These are phyloP conservation scores for Coniochaeta sp. DNA, from an alignment of 2,329 filamentous ascomycete genomes.

Conservation along the genomic window DNA sequence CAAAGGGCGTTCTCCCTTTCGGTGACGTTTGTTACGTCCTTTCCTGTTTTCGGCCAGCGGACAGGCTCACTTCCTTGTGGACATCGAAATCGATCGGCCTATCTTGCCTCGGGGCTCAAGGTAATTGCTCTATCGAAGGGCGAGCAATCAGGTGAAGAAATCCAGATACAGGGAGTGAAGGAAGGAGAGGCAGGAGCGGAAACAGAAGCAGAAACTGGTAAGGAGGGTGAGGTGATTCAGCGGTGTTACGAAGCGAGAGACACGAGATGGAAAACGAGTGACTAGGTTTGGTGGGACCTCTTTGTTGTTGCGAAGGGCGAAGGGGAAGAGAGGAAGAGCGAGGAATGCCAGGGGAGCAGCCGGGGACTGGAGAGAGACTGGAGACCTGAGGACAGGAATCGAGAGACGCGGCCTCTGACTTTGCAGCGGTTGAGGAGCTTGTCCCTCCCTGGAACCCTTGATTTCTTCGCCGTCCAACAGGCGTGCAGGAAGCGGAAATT, in stretches of 20 bases:
- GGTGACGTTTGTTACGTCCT: neutral
- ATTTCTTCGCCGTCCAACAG: neutral
- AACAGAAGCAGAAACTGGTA: neutral
- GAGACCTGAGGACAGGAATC: neutral
- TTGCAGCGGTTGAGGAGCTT: neutral
- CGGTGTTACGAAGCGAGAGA: neutral
- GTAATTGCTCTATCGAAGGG: neutral
- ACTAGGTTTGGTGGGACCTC: neutral
- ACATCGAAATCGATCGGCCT: neutral
- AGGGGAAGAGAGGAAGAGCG: neutral
- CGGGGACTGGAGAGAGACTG: neutral
- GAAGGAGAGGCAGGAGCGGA: neutral
- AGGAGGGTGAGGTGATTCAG: neutral
- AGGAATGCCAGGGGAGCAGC: neutral
- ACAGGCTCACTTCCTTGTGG: neutral
- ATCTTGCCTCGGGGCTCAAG: neutral
- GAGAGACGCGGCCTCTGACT: neutral
- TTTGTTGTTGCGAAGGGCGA: neutral
- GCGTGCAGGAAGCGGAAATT: neutral
- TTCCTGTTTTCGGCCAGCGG: slow-evolving; percentile 1
- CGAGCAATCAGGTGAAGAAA: neutral
- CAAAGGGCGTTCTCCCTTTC: neutral
- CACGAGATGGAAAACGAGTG: slow-evolving; percentile 3
- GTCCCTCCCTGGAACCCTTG: neutral
- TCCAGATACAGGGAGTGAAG: neutral